Conservation (phyloP, 257 asterid genomes). For the Nicotiana undulata region DNA sequence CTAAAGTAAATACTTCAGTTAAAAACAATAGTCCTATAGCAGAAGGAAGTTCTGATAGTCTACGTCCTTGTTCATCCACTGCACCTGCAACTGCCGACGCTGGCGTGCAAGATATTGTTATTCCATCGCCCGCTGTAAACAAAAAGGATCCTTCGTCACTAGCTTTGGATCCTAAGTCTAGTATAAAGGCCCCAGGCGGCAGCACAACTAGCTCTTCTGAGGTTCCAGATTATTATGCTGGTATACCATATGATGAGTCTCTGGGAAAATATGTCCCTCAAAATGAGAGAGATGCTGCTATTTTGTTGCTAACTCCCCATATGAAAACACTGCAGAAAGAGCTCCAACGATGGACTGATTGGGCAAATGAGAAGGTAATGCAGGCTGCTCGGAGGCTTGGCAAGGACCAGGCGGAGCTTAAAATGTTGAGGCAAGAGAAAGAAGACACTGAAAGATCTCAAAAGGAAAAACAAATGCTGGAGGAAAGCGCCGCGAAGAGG, state of each 20-base stretch:
- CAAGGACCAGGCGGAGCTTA: constrained; percentile 57
- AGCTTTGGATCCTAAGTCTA: constrained; percentile 12
- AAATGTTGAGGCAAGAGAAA: constrained; percentile 60
- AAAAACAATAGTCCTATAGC: constrained; percentile 17
- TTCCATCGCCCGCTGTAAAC: constrained; percentile 30
- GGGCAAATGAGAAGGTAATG: constrained; percentile 74
- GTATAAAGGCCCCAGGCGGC: constrained; percentile 9
- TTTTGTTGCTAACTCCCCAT: constrained; percentile 32
- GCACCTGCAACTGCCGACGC: constrained; percentile 8
- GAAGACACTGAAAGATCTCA: constrained; percentile 45
- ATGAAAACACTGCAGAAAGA: constrained; percentile 40
- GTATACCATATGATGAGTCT: constrained; percentile 46
- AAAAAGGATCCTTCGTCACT: constrained; percentile 17
- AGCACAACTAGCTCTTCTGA: constrained; percentile 17
- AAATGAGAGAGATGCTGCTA: constrained; percentile 44
- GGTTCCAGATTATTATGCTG: constrained; percentile 30
- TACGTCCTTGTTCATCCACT: constrained; percentile 14
- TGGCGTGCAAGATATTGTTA: constrained; percentile 23
- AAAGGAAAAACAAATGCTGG: constrained; percentile 50
- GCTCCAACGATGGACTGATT: constrained; percentile 49
- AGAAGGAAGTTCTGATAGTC: constrained; percentile 20
- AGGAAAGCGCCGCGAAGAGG: constrained; percentile 51
- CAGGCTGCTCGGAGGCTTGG: constrained; percentile 59
- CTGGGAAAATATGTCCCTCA: constrained; percentile 35
- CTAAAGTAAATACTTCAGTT: constrained; percentile 24